Base-by-base conservation (phyloP, 305 asterid species). In the Fraxinus floribunda region DNA sequence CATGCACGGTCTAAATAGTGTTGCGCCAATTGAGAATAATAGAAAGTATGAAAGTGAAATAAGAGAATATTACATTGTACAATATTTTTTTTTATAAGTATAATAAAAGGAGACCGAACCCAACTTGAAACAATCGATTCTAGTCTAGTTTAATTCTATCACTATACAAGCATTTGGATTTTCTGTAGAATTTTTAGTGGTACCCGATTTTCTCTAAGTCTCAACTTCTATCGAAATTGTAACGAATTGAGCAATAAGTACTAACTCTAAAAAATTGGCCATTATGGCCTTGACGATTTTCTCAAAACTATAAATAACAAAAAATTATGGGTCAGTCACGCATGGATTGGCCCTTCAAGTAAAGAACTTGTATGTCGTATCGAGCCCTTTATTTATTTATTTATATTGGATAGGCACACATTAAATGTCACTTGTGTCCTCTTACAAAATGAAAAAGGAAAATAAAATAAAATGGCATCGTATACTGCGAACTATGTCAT, bases 401-500 rank as follows among this genome's bases (percentile, higher is more conserved):
- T 52, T 52, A 15, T 52, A 4, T 52, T 52, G 66, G 66, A n/a
- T 9, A 1, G 3, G 24, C 66, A 55, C 22, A 55, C 64, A 55
- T 55, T 55, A n/a, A n/a, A 5, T 55, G 24, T 4, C 22, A 52
- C 64, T 52, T 52, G 24, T n/a, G 64, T 46, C 57, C 57, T 13
- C 57, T 46, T 15, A 15, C 57, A 46, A 46, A 57, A 73, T 41
- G 15, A 41, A 41, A 41, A 41, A 41, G 15, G 10, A 7, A 0
- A 32, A 32, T n/a, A 32, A 32, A 32, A 30, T 0, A 32, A 44
- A 30, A 24, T 66, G 84, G 88, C 66, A 80, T 77, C 78, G 72
- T 77, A 39, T 80, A 32, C 36, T 62, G 32, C 55, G 52, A 36
- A 80, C 76, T 86, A 66, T 68, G 87, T 6, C 71, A 62, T 20